Percentiles rank a stretch among this genome's conserved stretches.
Conservation (phyloP, 1,284 basidiomycete species). For the Volvariella volvacea region DNA sequence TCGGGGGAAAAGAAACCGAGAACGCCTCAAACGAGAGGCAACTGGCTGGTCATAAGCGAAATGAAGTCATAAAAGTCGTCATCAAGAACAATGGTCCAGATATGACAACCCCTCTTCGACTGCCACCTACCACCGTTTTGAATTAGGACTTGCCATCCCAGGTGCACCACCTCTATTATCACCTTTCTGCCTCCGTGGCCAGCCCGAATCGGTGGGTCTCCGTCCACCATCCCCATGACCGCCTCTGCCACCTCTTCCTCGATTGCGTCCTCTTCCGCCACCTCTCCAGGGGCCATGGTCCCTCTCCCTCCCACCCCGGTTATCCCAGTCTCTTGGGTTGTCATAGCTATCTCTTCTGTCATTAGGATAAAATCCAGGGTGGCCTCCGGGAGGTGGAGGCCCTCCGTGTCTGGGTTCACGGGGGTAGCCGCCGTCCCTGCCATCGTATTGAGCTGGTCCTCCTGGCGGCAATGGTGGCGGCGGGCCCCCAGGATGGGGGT, state of each 20-base stretch:
- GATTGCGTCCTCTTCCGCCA: slow-evolving; percentile 17
- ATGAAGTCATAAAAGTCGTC: too few species aligned
- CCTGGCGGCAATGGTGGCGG: slow-evolving; percentile 12
- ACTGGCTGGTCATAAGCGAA: too few species aligned
- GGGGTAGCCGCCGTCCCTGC: too few species aligned
- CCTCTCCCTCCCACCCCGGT: slow-evolving; percentile 19
- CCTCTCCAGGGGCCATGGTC: slow-evolving; percentile 15
- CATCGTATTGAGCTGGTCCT: slow-evolving; percentile 7
- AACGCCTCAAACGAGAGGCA: too few species aligned
- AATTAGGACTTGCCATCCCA: too few species aligned
- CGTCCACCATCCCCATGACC: slow-evolving; percentile 6
- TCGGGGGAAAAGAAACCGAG: too few species aligned
- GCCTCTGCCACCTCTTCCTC: slow-evolving; percentile 15
- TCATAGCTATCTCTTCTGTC: not conserved
- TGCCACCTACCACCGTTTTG: too few species aligned
- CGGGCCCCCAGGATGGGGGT: slow-evolving; percentile 1
- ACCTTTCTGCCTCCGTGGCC: slow-evolving; percentile 29
- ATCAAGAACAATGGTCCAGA: too few species aligned
- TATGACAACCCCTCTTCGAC: too few species aligned
- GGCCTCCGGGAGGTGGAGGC: slow-evolving; percentile 2
- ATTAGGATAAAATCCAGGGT: not conserved
- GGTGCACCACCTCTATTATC: not conserved
- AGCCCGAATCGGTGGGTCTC: slow-evolving; percentile 49
- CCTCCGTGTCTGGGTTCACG: not conserved
- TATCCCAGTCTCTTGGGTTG: slow-evolving; percentile 5